phyloP scores from a whole-genome alignment of 495 filamentous ascomycete genomes.

The Neurospora hispaniola region DNA sequence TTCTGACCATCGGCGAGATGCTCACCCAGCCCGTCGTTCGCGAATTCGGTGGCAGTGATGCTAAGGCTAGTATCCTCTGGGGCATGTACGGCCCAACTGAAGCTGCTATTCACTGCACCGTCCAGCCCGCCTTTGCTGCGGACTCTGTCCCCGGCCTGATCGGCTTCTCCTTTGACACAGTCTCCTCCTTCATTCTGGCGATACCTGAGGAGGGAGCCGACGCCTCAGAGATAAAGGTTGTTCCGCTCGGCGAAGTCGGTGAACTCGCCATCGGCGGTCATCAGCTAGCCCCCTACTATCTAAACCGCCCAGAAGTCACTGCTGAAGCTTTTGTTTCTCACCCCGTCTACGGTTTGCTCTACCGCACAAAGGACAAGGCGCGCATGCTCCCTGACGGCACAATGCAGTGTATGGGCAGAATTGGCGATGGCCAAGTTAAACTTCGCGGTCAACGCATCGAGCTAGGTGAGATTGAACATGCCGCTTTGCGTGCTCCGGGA shows the following conservation, averaged over 20 bases:
- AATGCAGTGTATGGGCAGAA: slow-evolving; percentile 74
- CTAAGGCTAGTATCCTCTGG: slow-evolving; percentile 47
- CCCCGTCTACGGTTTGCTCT: slow-evolving; percentile 45
- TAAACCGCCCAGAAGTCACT: slow-evolving; percentile 74
- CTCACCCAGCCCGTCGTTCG: slow-evolving; percentile 58
- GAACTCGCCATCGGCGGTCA: slow-evolving; percentile 75
- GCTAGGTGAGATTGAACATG: slow-evolving; percentile 72
- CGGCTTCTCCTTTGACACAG: slow-evolving; percentile 62
- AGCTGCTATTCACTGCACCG: slow-evolving; percentile 60
- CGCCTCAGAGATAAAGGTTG: slow-evolving; percentile 29
- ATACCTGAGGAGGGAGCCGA: slow-evolving; percentile 12
- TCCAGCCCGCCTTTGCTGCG: slow-evolving; percentile 25
- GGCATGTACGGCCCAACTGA: slow-evolving; percentile 87
- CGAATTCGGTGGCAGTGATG: slow-evolving; percentile 52
- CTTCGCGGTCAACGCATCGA: slow-evolving; percentile 73
- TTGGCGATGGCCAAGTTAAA: slow-evolving; percentile 70
- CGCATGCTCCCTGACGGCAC: slow-evolving; percentile 54
- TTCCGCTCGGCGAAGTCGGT: slow-evolving; percentile 58
- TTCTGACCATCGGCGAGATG: slow-evolving; percentile 85
- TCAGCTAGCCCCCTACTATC: slow-evolving; percentile 70
- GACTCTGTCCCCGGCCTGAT: slow-evolving; percentile 52
- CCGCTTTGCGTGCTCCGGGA: slow-evolving; percentile 42
- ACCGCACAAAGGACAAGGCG: slow-evolving; percentile 80
- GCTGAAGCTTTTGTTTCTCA: slow-evolving; percentile 52
- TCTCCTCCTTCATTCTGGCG: slow-evolving; percentile 59